Evolutionary conservation across 805 yeast species (phyloP).

Genomic region (Pichia phayaonensis): DNA sequence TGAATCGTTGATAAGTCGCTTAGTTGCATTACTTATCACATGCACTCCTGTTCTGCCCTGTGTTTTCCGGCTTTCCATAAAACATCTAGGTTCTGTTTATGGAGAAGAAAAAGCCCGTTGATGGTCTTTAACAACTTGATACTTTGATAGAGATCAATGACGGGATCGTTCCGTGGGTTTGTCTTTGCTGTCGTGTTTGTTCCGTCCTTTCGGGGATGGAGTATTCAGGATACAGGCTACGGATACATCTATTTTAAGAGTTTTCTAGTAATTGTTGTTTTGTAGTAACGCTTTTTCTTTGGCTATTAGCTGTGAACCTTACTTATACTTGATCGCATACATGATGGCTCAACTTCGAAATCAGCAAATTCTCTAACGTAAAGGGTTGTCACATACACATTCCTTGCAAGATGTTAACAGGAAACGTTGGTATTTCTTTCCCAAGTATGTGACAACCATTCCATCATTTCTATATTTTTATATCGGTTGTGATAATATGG

Average conservation of each 20-base stretch:
- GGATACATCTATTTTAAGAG: slow-evolving; percentile 3
- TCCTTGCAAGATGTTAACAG: too few relatives aligned
- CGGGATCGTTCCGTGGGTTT: slow-evolving; percentile 15
- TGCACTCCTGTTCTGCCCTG: slow-evolving; percentile 28
- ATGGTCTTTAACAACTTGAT: slow-evolving; percentile 17
- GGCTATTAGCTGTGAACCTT: too few relatives aligned
- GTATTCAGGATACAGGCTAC: neutral
- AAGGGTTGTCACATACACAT: too few relatives aligned
- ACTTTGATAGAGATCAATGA: slow-evolving; percentile 23
- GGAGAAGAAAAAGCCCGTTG: slow-evolving; percentile 26
- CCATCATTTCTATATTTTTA: too few relatives aligned
- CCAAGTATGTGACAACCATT: too few relatives aligned
- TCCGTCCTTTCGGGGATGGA: neutral
- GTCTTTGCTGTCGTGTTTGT: neutral
- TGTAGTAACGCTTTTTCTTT: too few relatives aligned
- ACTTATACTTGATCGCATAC: too few relatives aligned
- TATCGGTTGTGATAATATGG: too few relatives aligned
- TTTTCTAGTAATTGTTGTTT: too few relatives aligned
- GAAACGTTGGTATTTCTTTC: too few relatives aligned
- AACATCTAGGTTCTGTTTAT: slow-evolving; percentile 27
- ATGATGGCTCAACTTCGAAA: too few relatives aligned
- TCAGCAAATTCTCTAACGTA: too few relatives aligned
- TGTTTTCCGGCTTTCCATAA: slow-evolving; percentile 20
- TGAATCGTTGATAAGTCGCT: neutral
- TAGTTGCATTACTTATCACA: neutral